These are phyloP conservation scores for Phoma sp. DNA, from an alignment of 2,329 filamentous ascomycete species.

Conservation along the genomic window DNA sequence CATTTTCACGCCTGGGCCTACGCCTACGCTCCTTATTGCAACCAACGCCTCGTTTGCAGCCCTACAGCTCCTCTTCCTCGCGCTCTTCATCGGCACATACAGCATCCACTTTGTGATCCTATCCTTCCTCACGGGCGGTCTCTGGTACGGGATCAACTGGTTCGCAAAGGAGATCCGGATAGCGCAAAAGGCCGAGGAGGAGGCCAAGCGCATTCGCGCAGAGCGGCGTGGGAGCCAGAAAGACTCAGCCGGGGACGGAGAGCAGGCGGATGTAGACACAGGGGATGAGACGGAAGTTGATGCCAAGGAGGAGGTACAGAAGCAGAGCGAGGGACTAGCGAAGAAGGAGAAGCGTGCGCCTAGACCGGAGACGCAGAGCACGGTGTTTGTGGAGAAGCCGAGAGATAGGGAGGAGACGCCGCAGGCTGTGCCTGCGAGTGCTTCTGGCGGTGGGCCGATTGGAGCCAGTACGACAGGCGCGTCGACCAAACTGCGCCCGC, in stretches of 20 bases:
- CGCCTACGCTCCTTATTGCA: constrained; percentile 84
- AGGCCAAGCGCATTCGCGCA: constrained; percentile 56
- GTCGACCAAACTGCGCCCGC: constrained; percentile 37
- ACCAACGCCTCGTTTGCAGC: constrained; percentile 89
- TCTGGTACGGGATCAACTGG: constrained; percentile 98
- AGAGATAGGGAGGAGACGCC: constrained; percentile 31
- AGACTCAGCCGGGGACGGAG: constrained; percentile 27
- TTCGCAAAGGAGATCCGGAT: constrained; percentile 74
- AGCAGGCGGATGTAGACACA: constrained; percentile 52
- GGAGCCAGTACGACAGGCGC: constrained; percentile 41
- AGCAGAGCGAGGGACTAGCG: constrained; percentile 23
- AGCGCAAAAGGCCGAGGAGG: constrained; percentile 57
- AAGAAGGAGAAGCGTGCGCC: constrained; percentile 25
- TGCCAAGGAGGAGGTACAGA: constrained; percentile 39
- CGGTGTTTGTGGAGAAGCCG: constrained; percentile 44
- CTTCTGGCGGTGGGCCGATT: constrained; percentile 17
- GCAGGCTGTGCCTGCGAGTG: constrained; percentile 17
- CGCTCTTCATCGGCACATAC: constrained; percentile 79
- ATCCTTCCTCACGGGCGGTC: constrained; percentile 76
- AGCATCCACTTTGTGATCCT: constrained; percentile 89
- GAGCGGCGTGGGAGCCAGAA: constrained; percentile 56
- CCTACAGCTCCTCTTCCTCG: constrained; percentile 79
- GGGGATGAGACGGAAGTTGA: constrained; percentile 57
- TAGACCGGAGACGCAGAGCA: constrained; percentile 34
- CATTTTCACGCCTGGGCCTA: constrained; percentile 91